phyloP scores from a whole-genome alignment of 805 yeast genomes.

The Zygoascus bituminiphila region DNA sequence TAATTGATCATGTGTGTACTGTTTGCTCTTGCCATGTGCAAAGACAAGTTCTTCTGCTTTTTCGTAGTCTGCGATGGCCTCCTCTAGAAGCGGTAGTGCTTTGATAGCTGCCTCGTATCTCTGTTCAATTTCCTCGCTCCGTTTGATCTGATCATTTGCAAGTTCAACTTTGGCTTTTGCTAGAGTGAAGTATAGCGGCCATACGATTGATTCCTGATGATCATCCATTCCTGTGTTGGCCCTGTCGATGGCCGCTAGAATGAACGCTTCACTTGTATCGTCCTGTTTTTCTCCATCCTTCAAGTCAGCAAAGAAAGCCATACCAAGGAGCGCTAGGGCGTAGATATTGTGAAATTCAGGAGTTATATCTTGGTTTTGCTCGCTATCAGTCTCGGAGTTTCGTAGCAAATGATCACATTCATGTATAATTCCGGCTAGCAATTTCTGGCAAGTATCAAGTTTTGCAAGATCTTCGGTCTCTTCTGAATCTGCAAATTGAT shows the following conservation, averaged over 20 bases:
- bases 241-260: conserved; percentile 67
- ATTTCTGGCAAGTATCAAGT: conserved; percentile 14
- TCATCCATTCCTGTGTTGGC: conserved; percentile 44
- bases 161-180: conserved; percentile 39
- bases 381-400: conserved; percentile 19
- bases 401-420: conserved; percentile 75
- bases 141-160: conserved; percentile 22
- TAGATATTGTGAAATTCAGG: conserved; percentile 60
- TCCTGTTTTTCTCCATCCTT: conserved; percentile 15
- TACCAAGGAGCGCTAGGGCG: conserved; percentile 45
- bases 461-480: neutral
- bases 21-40: neutral
- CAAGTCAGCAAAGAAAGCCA: conserved; percentile 24
- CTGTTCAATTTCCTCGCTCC: neutral
- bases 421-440: conserved; percentile 69
- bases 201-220: conserved; percentile 34
- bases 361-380: conserved; percentile 10
- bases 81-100: conserved; percentile 4
- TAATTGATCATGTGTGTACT: conserved; percentile 10
- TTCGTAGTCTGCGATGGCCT: conserved; percentile 41
- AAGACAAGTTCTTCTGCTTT: conserved; percentile 29
- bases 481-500: conserved; percentile 1
- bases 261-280: conserved; percentile 38
- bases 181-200: conserved; percentile 43
- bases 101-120: neutral